These are phyloP conservation scores for Phialophora verrucosa DNA, from an alignment of 2,329 filamentous ascomycete species.

Conservation along the genomic window DNA sequence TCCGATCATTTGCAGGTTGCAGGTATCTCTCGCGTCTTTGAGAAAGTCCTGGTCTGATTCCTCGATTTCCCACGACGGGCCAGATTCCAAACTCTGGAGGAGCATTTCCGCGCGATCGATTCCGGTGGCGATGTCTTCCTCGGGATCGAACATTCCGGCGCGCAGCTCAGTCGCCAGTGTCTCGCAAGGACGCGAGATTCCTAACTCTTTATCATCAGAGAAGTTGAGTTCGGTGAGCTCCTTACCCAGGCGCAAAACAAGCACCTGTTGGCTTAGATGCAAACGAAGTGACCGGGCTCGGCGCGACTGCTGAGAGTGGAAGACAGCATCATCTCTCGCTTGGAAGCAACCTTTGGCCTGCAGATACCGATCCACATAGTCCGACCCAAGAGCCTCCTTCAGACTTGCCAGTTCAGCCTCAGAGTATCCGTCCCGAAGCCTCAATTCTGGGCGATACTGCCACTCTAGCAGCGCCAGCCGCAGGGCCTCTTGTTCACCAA, in stretches of 20 bases:
- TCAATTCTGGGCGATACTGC: conserved; percentile 76
- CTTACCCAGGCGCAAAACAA: conserved; percentile 32
- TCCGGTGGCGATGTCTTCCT: conserved; percentile 36
- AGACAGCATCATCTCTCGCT: conserved; percentile 48
- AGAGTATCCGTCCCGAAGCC: conserved; percentile 73
- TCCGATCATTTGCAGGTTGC: conserved; percentile 26
- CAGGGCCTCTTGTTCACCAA: conserved; percentile 83
- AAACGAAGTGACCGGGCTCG: conserved; percentile 71
- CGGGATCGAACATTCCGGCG: not conserved
- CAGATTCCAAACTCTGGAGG: conserved; percentile 44
- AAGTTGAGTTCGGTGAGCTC: conserved; percentile 26
- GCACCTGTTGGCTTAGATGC: conserved; percentile 59
- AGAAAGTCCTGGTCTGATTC: conserved; percentile 12
- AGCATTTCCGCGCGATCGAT: conserved; percentile 46
- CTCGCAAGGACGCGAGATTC: conserved; percentile 5
- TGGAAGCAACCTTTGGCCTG: conserved; percentile 41
- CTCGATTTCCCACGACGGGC: conserved; percentile 39
- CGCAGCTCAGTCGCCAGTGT: conserved; percentile 1
- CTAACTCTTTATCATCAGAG: conserved; percentile 9
- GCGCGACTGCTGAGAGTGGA: conserved; percentile 67
- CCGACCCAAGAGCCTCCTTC: conserved; percentile 71
- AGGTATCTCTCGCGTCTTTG: conserved; percentile 24
- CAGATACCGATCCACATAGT: conserved; percentile 64
- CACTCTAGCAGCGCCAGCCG: conserved; percentile 81
- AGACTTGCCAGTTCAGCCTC: conserved; percentile 78